Base-by-base conservation (phyloP, 2,329 filamentous ascomycete genomes). In the Aureobasidium subglaciale region DNA sequence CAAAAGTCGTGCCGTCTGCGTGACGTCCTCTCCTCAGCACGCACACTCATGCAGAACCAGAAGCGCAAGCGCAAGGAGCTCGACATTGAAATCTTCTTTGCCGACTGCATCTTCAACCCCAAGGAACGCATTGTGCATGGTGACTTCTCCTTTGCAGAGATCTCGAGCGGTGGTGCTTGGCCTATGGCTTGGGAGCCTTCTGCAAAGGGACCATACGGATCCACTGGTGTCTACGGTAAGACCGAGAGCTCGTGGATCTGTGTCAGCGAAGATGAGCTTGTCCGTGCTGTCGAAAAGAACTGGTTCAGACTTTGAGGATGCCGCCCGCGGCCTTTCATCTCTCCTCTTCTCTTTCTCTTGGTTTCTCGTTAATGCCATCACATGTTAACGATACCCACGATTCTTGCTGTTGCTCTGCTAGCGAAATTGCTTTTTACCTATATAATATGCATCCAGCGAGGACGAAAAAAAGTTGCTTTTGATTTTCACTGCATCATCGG, bases 31-130 rank as follows among this genome's bases (percentile, higher is more conserved):
- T 59, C 68, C 40, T 65, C 73, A 40, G 72, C 73, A 11, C 73
- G 75, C 35, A 57, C 56, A 6, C 69, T 78, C 27, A 71, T 75
- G 42, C 60, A 62, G 15, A 63, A 65, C 5, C 72, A 72, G 25
- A 67, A 68, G 4, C 67, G 66, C 2, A 59, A 70, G 11, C 68
- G 69, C 57, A 63, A 66, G 22, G 66, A 72, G 24, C 69, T 78
- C 2, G 71, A 70, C 55, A 67, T 77, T 43, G 75, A 78, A 60
- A 64, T 78, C 25, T 78, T 78, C 70, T 78, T 77, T 62, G 73
- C 73, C 2, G 74, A 75, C 58, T 75, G 71, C 65, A 78, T 78
- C 60, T 78, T 78, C 63, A 73, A 77, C 56, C 75, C 75, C 0
- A 70, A 70, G 43, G 70, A 71, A 59, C 61, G 65, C 15, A 63